Evolutionary conservation across 768 basidiomycete genomes (phyloP).

Genomic region (Suillus bovinus): DNA sequence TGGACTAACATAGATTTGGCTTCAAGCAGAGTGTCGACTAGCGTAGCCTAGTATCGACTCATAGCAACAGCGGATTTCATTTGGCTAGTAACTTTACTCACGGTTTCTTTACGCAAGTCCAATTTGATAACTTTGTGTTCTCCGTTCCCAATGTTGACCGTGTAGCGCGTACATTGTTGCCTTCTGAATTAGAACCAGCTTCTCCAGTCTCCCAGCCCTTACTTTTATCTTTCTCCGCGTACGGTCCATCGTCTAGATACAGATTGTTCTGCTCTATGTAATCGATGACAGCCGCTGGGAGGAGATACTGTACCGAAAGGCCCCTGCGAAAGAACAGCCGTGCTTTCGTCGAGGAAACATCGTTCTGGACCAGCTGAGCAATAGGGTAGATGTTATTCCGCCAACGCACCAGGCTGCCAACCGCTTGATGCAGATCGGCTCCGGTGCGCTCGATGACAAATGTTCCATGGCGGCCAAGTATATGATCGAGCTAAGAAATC

Average conservation of each 20-base stretch:
- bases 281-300: conserved; percentile 87
- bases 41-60: not conserved
- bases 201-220: conserved; percentile 31
- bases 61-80: not conserved
- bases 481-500: conserved; percentile 81
- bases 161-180: not conserved
- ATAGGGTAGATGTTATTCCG: conserved; percentile 88
- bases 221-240: conserved; percentile 36
- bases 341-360: conserved; percentile 94
- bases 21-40: not conserved
- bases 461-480: conserved; percentile 91
- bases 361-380: conserved; percentile 94
- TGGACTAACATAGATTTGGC: not conserved
- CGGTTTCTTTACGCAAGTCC: not conserved
- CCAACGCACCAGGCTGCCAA: conserved; percentile 70
- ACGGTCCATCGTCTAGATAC: conserved; percentile 61
- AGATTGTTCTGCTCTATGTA: conserved; percentile 89
- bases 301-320: conserved; percentile 83
- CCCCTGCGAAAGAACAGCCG: conserved; percentile 78
- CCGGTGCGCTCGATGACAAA: conserved; percentile 95
- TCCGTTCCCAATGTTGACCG: not conserved
- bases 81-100: not conserved
- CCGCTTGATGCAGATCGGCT: conserved; percentile 83
- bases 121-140: not conserved
- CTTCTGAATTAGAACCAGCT: not conserved